Base-by-base conservation (phyloP, 139 green algal species). In the Chlamydomonas sp. region DNA sequence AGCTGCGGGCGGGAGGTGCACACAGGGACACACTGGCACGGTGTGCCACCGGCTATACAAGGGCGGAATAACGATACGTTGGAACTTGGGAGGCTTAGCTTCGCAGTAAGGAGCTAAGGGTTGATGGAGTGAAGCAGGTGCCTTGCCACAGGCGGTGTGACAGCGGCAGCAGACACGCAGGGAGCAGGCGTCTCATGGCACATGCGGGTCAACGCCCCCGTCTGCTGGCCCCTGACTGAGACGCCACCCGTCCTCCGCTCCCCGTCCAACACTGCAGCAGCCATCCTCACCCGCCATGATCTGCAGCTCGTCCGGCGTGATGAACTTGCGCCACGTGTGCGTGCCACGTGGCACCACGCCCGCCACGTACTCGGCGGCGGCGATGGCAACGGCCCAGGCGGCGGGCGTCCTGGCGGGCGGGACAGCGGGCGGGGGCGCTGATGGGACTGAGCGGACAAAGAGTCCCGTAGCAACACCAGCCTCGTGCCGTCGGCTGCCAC, bases 301-400 rank as follows among this genome's bases (percentile, higher is more conserved):
- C 2, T 83, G 79, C 78, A 98, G 86, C 92, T 98, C 96, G 85
- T 95, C 85, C n/a, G 97, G 97, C 8, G 96, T 98, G n/a, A 99
- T 87, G 86, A 99, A 99, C 77, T 94, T 94, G 16, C 76, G 17
- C 75, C 75, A 88, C 31, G 57, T 18, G 84, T 88, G 84, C 16
- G 84, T 88, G 63, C 84, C 84, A 58, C 5, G 16, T 0, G 96
- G 96, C 59, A 97, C 90, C 78, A 96, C 62, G 14, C 94, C 66
- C 6, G 95, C 73, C 10, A 99, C 59, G 68, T 95, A 92, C 95
- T 99, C 97, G 0, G 97, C 97, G 4, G 77, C 96, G 67, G 97
- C 89, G 20, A 99, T 96, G 1, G 97, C 97, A 18, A 97, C 49
- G 2, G 92, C 92, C 83, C 96, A 98, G 0, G 97, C 95, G 49